A percentile compares a stretch with the other conserved stretches of the same genome.
These are phyloP conservation scores for Sordariomycetes sp. DNA, from an alignment of 2,329 filamentous ascomycete genomes.

Conservation along the genomic window DNA sequence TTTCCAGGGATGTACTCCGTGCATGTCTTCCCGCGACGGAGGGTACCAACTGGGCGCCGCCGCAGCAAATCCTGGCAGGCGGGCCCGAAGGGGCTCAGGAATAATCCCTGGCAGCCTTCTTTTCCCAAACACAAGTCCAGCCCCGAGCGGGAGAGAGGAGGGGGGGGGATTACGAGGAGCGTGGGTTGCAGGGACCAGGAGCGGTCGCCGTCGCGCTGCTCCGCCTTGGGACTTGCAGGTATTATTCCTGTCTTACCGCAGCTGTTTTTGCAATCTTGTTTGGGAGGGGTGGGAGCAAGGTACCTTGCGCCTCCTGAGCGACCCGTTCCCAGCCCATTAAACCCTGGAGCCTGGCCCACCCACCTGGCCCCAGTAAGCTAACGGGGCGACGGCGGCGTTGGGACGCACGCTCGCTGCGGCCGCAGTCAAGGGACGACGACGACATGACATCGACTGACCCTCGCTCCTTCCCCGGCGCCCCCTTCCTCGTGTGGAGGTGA, in stretches of 20 bases:
- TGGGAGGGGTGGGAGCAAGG: background rate
- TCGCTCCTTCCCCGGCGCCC: background rate
- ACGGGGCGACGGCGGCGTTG: background rate
- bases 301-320: background rate
- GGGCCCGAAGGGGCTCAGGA: no score
- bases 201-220: background rate
- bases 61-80: background rate
- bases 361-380: background rate
- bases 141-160: background rate
- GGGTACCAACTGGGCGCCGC: background rate
- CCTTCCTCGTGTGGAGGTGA: background rate
- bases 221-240: background rate
- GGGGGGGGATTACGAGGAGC: background rate
- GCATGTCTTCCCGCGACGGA: background rate
- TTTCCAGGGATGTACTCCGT: background rate
- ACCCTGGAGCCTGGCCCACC: background rate
- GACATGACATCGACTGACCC: slow-evolving; percentile 3
- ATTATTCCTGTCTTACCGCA: background rate
- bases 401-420: background rate
- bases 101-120: no score
- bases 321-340: background rate
- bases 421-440: background rate
- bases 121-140: background rate
- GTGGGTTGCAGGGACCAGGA: background rate
- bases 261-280: background rate